Conservation (phyloP, 148 eudicot species). For the Rhododendron mucronatum region DNA sequence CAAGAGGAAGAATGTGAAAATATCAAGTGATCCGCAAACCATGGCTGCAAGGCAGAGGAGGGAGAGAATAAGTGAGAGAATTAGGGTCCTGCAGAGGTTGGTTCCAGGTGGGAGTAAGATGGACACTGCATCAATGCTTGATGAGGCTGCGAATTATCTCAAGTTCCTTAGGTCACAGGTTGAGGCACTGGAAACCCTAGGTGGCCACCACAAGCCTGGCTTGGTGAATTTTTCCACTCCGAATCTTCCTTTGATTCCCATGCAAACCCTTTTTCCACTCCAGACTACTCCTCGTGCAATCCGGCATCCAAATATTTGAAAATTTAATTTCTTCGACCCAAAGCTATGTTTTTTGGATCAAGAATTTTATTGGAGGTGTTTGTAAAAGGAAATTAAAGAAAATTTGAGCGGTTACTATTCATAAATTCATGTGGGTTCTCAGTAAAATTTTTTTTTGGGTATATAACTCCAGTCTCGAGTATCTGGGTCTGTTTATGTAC, state of each 20-base stretch:
- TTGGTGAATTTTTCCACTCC: constrained; percentile 14
- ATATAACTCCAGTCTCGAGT: too few relatives aligned
- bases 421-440: too few relatives aligned
- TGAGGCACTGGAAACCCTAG: constrained; percentile 53
- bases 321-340: too few relatives aligned
- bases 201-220: constrained; percentile 11
- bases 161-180: constrained; percentile 84
- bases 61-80: constrained; percentile 72
- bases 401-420: not conserved
- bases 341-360: not conserved
- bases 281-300: constrained; percentile 29
- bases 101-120: constrained; percentile 87
- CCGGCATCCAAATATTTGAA: not conserved
- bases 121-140: constrained; percentile 98
- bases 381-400: not conserved
- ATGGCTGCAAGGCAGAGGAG: constrained; percentile 82
- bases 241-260: constrained; percentile 22
- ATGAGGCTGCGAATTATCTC: constrained; percentile 91
- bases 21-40: constrained; percentile 76
- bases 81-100: constrained; percentile 71
- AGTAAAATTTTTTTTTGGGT: rapidly evolving
- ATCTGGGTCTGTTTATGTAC: too few relatives aligned
- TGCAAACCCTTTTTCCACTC: constrained; percentile 36
- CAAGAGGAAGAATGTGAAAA: constrained; percentile 65
- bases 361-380: not conserved